phyloP scores from a whole-genome alignment of 1,284 basidiomycete species.

The Cutaneotrichosporon spelunceum region DNA sequence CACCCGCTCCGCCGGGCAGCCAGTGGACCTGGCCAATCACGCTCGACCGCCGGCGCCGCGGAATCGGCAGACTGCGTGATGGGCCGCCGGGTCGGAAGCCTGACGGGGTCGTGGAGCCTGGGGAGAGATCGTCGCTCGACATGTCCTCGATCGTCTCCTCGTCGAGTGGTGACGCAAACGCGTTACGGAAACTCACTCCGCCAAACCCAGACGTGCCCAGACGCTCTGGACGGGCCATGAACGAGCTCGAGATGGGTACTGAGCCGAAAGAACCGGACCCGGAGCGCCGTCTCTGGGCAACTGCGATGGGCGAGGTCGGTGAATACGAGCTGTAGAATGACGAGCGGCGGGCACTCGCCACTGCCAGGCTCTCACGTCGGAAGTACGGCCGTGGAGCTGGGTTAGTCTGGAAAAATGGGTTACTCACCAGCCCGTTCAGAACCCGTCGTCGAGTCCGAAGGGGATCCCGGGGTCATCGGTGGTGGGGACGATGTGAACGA shows the following conservation, averaged over 20 bases:
- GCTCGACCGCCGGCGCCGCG: slow-evolving; percentile 2
- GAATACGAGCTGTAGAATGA: slow-evolving; percentile 6
- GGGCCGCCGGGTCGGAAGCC: neutral
- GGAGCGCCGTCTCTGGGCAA: neutral
- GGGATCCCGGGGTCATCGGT: neutral
- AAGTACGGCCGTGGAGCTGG: slow-evolving; percentile 2
- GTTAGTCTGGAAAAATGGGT: neutral
- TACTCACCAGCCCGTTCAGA: neutral
- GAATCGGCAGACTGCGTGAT: neutral
- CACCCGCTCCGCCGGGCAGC: slow-evolving; percentile 24
- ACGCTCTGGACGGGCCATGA: neutral
- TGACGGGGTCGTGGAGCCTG: neutral
- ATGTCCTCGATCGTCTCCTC: slow-evolving; percentile 8
- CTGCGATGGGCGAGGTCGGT: slow-evolving; percentile 1
- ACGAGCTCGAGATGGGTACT: neutral
- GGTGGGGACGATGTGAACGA: slow-evolving; percentile 1
- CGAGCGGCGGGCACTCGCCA: slow-evolving; percentile 7
- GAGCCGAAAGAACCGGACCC: neutral
- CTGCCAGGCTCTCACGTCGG: slow-evolving; percentile 6
- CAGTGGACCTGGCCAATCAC: slow-evolving; percentile 30
- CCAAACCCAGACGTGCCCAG: slow-evolving; percentile 3
- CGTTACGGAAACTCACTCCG: slow-evolving; percentile 6
- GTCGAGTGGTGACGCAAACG: neutral
- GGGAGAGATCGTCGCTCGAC: neutral
- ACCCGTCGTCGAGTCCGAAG: neutral